Percentiles rank a stretch among this genome's conserved stretches.
These are phyloP conservation scores for Arabidopsis lyrata DNA, from an alignment of 441 rosid genomes.

Conservation along the genomic window DNA sequence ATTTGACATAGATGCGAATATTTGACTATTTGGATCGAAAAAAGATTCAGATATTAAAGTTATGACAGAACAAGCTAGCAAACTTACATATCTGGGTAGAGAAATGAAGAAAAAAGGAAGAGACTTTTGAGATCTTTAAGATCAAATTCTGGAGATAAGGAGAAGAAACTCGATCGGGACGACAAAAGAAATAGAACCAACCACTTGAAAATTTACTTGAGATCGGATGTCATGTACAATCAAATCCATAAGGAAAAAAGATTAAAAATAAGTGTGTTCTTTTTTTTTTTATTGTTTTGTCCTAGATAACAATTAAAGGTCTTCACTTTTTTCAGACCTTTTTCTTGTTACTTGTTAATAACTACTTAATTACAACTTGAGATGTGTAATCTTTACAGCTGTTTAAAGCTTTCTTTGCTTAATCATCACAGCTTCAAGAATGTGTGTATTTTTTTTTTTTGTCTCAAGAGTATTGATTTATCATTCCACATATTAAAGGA, in stretches of 20 bases:
- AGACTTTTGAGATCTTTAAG: conserved; percentile 17
- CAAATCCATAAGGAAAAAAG: conserved; percentile 12
- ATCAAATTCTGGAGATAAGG: conserved; percentile 1
- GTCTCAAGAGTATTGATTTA: too few relatives aligned
- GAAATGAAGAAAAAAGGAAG: conserved; percentile 8
- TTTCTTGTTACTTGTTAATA: conserved; percentile 10
- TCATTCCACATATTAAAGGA: too few relatives aligned
- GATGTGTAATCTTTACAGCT: conserved; percentile 29
- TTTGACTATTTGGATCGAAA: conserved; percentile 29
- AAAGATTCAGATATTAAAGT: conserved; percentile 27
- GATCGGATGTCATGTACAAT: conserved; percentile 35
- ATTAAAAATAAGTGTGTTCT: neutral
- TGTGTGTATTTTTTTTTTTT: too few relatives aligned
- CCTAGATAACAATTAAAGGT: conserved; percentile 23
- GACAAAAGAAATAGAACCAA: conserved; percentile 17
- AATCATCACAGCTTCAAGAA: conserved; percentile 18
- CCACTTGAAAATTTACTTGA: conserved; percentile 36
- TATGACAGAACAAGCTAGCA: conserved; percentile 10
- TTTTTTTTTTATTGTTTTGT: neutral
- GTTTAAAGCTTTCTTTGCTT: conserved; percentile 14
- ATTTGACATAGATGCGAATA: conserved; percentile 30
- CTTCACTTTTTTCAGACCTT: conserved; percentile 17
- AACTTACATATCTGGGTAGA: conserved; percentile 36
- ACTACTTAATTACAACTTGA: conserved; percentile 19
- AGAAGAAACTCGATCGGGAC: conserved; percentile 35